Conservation (phyloP, 2,329 filamentous ascomycete species). For the Leptographium procerum region DNA sequence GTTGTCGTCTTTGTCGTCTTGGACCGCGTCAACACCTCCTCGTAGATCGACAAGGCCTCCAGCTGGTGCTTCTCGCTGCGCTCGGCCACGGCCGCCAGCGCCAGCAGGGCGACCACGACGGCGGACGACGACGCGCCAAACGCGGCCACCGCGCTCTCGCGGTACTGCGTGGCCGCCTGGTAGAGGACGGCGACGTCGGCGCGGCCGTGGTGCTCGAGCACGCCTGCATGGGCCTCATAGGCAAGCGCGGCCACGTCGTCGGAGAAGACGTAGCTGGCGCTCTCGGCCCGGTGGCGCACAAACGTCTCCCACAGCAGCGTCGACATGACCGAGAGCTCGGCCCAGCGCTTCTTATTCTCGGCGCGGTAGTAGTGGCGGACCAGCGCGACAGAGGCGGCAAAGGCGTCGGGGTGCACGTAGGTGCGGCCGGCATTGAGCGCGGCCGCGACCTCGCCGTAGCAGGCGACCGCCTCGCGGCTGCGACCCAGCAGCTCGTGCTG, state of each 20-base stretch:
- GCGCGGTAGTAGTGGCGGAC: slow-evolving; percentile 34
- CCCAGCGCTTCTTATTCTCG: slow-evolving; percentile 29
- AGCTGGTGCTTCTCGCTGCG: slow-evolving; percentile 28
- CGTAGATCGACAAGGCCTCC: slow-evolving; percentile 33
- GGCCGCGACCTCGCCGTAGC: slow-evolving; percentile 26
- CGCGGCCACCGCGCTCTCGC: slow-evolving; percentile 29
- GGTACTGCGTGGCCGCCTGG: slow-evolving; percentile 35
- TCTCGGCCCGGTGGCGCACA: slow-evolving; percentile 26
- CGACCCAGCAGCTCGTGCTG: slow-evolving; percentile 19
- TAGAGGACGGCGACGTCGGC: slow-evolving; percentile 31
- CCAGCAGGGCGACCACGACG: slow-evolving; percentile 21
- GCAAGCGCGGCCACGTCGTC: slow-evolving; percentile 32
- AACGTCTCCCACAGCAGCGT: slow-evolving; percentile 34
- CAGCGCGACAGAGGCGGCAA: slow-evolving; percentile 33
- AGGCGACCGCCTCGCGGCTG: slow-evolving; percentile 20
- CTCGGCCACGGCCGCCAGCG: slow-evolving; percentile 34
- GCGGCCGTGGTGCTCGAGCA: slow-evolving; percentile 31
- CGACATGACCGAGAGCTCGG: slow-evolving; percentile 33
- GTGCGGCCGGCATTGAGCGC: slow-evolving; percentile 21
- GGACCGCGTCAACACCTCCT: slow-evolving; percentile 30
- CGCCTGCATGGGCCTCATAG: slow-evolving; percentile 33
- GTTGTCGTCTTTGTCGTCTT: slow-evolving; percentile 21
- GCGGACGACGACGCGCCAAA: slow-evolving; percentile 20
- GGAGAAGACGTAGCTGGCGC: slow-evolving; percentile 19
- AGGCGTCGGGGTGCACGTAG: slow-evolving; percentile 28